These are phyloP conservation scores for Silene noctiflora DNA, from an alignment of 179 eudicot species.

Conservation along the genomic window DNA sequence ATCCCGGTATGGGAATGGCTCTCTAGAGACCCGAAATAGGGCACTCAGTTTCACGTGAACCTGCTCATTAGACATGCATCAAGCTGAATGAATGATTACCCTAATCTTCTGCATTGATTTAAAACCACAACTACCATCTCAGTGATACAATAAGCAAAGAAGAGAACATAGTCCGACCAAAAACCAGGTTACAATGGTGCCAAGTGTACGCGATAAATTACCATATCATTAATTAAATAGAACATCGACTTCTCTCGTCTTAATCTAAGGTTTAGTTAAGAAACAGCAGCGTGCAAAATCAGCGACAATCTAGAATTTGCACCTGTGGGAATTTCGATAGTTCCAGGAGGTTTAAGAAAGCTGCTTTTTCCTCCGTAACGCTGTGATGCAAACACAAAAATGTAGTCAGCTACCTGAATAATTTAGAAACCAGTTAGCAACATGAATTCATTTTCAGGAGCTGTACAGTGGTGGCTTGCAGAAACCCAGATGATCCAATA, in stretches of 20 bases:
- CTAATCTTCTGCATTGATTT: background rate
- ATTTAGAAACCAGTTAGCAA: constrained; percentile 2
- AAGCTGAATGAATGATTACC: background rate
- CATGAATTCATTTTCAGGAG: constrained; percentile 5
- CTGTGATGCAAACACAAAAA: constrained; percentile 36
- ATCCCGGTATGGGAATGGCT: constrained; percentile 66
- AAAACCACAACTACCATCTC: background rate
- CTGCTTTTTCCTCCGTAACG: constrained; percentile 43
- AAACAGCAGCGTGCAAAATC: background rate
- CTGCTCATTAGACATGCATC: constrained; percentile 37
- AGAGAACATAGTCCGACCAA: background rate
- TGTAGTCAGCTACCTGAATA: background rate
- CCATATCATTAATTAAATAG: too few species aligned
- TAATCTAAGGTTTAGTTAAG: background rate
- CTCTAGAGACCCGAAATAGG: constrained; percentile 75
- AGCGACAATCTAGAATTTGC: background rate
- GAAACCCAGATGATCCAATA: constrained; percentile 87
- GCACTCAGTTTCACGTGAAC: constrained; percentile 84
- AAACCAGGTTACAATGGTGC: background rate
- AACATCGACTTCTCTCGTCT: too few species aligned
- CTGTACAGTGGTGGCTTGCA: constrained; percentile 75
- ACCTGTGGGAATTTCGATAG: constrained; percentile 86
- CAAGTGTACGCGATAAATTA: too few species aligned
- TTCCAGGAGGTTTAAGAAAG: constrained; percentile 58
- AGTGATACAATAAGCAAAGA: background rate